Conservation (phyloP, 2,329 filamentous ascomycete genomes). For the Orbilia brochopaga region DNA sequence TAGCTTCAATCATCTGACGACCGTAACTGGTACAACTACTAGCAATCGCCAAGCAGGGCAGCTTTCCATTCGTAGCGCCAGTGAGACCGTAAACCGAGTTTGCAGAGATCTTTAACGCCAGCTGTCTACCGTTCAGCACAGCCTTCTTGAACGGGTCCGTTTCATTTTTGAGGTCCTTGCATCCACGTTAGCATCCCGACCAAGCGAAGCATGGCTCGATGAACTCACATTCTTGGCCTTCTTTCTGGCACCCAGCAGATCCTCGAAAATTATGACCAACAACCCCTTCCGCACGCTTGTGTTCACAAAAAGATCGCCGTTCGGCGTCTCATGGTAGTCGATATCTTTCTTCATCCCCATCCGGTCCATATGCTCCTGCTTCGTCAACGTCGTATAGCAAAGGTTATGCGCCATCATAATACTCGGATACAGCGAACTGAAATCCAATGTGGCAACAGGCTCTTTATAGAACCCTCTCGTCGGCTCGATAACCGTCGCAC, state of each 20-base stretch:
- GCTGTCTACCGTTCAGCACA: slow-evolving; percentile 92
- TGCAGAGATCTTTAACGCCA: slow-evolving; percentile 93
- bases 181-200: slow-evolving; percentile 8
- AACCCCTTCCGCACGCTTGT: slow-evolving; percentile 87
- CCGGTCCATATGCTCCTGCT: slow-evolving; percentile 76
- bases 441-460: slow-evolving; percentile 95
- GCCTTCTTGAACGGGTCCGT: slow-evolving; percentile 98
- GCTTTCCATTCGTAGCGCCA: slow-evolving; percentile 91
- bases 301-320: slow-evolving; percentile 91
- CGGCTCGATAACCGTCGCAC: slow-evolving; percentile 96
- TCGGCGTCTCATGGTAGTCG: slow-evolving; percentile 95
- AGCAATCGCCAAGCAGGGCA: slow-evolving; percentile 92
- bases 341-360: slow-evolving; percentile 81
- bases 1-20: slow-evolving; percentile 98
- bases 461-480: slow-evolving; percentile 92
- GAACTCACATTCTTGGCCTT: slow-evolving; percentile 64
- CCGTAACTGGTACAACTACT: slow-evolving; percentile 97
- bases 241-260: slow-evolving; percentile 88
- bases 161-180: slow-evolving; percentile 72
- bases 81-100: slow-evolving; percentile 98
- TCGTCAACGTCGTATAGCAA: slow-evolving; percentile 92
- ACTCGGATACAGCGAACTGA: slow-evolving; percentile 95
- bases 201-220: neutral
- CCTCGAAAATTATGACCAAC: slow-evolving; percentile 92
- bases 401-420: slow-evolving; percentile 99